A percentile compares a stretch with the other conserved stretches of the same genome.
phyloP scores from a whole-genome alignment of 2,329 filamentous ascomycete species.

The Scedosporium boydii region DNA sequence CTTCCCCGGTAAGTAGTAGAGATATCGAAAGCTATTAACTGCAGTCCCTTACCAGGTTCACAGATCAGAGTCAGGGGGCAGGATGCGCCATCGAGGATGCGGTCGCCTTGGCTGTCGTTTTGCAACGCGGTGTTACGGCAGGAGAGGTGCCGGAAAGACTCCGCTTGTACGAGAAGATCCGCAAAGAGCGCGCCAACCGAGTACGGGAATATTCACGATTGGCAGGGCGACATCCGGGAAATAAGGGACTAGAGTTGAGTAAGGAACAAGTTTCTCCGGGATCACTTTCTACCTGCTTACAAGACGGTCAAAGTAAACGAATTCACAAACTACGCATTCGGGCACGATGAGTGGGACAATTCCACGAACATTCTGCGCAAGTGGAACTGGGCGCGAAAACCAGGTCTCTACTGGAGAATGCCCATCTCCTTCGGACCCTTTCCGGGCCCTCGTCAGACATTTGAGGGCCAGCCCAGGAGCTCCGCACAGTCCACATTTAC shows the following conservation, averaged over 20 bases:
- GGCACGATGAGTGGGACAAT: slow-evolving; percentile 49
- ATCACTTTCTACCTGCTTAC: neutral
- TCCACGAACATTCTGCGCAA: slow-evolving; percentile 39
- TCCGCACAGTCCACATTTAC: slow-evolving; percentile 23
- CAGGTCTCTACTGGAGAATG: slow-evolving; percentile 30
- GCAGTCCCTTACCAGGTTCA: no score
- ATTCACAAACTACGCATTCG: slow-evolving; percentile 42
- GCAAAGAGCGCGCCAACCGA: neutral
- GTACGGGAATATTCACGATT: neutral
- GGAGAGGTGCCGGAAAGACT: no score
- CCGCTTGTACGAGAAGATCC: no score
- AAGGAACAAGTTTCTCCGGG: neutral
- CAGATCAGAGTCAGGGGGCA: no score
- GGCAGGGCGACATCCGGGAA: neutral
- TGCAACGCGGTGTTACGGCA: no score
- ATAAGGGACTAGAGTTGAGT: neutral
- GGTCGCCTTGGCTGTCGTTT: no score
- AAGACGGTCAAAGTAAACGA: slow-evolving; percentile 19
- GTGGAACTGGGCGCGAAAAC: slow-evolving; percentile 32
- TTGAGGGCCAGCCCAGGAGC: slow-evolving; percentile 10
- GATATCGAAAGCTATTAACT: no score
- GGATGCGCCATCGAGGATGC: no score
- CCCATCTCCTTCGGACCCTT: slow-evolving; percentile 36
- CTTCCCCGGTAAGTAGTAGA: no score
- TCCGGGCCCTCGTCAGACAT: slow-evolving; percentile 31